Evolutionary conservation across 2,329 filamentous ascomycete species (phyloP), one percentile per base, ranked within the genome.

Genomic region (Ceratocystis cacaofunesta): DNA sequence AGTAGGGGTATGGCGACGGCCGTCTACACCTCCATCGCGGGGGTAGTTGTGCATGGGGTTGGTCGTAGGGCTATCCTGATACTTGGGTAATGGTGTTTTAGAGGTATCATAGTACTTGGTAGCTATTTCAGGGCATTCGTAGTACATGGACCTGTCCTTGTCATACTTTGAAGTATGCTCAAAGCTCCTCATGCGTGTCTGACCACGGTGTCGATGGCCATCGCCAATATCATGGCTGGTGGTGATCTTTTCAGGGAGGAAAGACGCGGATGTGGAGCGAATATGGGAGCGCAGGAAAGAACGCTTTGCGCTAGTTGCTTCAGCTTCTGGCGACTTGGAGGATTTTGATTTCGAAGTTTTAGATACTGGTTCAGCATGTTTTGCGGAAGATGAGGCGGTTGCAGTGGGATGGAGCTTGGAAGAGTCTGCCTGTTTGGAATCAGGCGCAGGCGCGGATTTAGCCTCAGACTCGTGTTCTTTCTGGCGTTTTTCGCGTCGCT

Each of bases 241-340:
- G 12, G 60, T 41, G 6, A 46, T 50, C 12, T 30, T 48, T 44
- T 67, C 65, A 12, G 55, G 58, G 1, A 58, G 62, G 7, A 64
- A 43, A 8, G 65, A 67, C 2, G 65, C 65, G 12, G 65, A 67
- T 12, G 62, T 67, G 7, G 65, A 67, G 12, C 65, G 55, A 22
- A 57, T 30, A 30, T 67, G 65, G 5, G 44, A 52, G 5, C 36
- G 61, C 28, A 15, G 12, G 12, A 36, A 48, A 36, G 44, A 41
- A 7, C 48, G 44, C 7, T 58, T 25, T 6, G 62, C 32, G 10
- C 28, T 22, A 8, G 65, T 17, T 15, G 55, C 55, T 22, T 62
- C 28, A 32, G 65, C 50, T 30, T 28, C 25, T 30, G 43, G 36
- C 1, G n/a, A n/a, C 8, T 41, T 48, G 2, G n/a, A 22, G 17